Base-by-base conservation (phyloP, 441 rosid genomes). In the Theobroma grandiflorum region DNA sequence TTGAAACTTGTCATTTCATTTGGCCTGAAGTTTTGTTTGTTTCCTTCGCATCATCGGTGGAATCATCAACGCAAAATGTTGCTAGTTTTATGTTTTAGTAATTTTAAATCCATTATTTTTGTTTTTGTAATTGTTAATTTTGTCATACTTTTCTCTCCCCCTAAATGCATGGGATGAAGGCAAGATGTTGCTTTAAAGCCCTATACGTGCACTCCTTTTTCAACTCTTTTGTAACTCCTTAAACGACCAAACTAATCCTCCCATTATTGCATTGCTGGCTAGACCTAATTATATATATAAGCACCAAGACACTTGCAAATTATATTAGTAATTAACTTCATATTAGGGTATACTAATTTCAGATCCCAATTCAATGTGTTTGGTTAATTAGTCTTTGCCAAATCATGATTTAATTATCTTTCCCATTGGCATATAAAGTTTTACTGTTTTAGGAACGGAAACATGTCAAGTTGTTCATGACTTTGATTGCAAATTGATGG, bases 161-260 rank as follows among this genome's bases (percentile, higher is more conserved):
- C 43, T 78, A 77, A 2, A 70, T 64, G 78, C 80, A 45, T 58
- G 75, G 75, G 18, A 18, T 3, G 0, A 58, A 79, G 82, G 70
- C 80, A 82, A 82, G 85, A 72, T 75, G 79, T 47, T n/a, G 31
- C n/a, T 62, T 72, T 61, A 49, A 66, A 66, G 74, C 43, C 64
- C 18, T 72, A 43, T 78, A 77, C 76, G 76, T 83, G 81, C 76
- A 66, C 38, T 33, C 40, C n/a, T 20, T 70, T 75, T 75, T 57
- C 52, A 53, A 70, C 65, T 69, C 64, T 16, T 59, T 49, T 69
- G 31, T 6, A 55, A 71, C 82, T 57, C 67, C 75, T 55, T 45
- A 59, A 83, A 83, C 74, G 31, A 1, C 31, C 31, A 26, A 26
- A 26, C 31, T 0, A 26, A 26, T 16, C 1, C 35, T 11, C 4